phyloP scores from a whole-genome alignment of 768 basidiomycete species.

The Hysterangium stoloniferum region DNA sequence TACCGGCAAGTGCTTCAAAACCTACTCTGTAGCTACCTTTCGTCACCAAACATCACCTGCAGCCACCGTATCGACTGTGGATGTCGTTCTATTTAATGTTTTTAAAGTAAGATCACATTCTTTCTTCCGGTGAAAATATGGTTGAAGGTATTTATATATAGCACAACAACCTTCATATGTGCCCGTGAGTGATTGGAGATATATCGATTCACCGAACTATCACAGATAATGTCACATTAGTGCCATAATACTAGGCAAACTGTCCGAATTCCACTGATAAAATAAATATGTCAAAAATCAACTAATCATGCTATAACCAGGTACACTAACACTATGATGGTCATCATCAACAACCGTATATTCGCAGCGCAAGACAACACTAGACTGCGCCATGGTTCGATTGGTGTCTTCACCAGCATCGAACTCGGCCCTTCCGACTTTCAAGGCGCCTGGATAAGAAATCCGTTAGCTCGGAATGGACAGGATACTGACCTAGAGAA shows the following conservation, averaged over 20 bases:
- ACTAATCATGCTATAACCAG: background rate
- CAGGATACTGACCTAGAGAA: too few relatives aligned
- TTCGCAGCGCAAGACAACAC: background rate
- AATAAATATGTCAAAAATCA: background rate
- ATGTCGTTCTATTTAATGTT: background rate
- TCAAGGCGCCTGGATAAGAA: background rate
- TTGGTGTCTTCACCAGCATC: background rate
- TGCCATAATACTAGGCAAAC: background rate
- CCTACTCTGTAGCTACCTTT: background rate
- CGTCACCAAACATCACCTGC: too few relatives aligned
- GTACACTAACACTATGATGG: constrained; percentile 1
- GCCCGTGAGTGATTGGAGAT: background rate
- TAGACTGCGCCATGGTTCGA: background rate
- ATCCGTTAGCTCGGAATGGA: background rate
- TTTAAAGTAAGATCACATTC: background rate
- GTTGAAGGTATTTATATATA: background rate
- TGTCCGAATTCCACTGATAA: background rate
- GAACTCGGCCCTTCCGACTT: background rate
- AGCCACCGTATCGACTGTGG: background rate
- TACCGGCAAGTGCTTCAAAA: background rate
- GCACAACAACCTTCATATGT: constrained; percentile 3
- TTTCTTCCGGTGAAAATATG: background rate
- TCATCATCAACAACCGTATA: background rate
- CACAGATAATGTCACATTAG: background rate
- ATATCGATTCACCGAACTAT: background rate